phyloP scores from a whole-genome alignment of 2,329 filamentous ascomycete genomes.

The Scedosporium dehoogii region DNA sequence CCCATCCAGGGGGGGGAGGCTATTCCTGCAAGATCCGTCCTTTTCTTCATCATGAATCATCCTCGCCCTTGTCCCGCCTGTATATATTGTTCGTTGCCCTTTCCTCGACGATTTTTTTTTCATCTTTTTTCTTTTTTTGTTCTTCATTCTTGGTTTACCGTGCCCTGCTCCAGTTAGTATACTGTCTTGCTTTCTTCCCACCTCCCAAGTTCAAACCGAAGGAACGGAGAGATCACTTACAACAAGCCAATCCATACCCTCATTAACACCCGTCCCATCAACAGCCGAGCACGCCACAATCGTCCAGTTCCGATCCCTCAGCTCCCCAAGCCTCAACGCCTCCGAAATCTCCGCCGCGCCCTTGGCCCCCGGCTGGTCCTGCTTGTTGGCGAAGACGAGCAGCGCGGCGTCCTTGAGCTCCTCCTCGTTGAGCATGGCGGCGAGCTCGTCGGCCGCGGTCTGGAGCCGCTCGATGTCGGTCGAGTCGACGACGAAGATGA shows the following conservation, averaged over 20 bases:
- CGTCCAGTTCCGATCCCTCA: slow-evolving; percentile 97
- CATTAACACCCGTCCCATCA: slow-evolving; percentile 85
- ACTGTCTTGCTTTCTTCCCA: background rate
- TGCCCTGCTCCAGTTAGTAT: background rate
- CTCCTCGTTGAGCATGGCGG: slow-evolving; percentile 94
- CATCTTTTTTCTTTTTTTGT: background rate
- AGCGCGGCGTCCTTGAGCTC: slow-evolving; percentile 88
- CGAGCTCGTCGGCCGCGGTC: slow-evolving; percentile 85
- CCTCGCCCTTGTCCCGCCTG: background rate
- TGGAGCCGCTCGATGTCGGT: slow-evolving; percentile 93
- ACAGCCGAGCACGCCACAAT: slow-evolving; percentile 97
- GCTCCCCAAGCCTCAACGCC: slow-evolving; percentile 76
- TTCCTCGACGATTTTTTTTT: background rate
- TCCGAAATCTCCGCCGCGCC: slow-evolving; percentile 95
- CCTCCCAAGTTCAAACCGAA: background rate
- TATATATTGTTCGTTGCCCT: background rate
- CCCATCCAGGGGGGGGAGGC: background rate
- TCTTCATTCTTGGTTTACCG: background rate
- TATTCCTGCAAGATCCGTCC: background rate
- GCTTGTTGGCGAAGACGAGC: slow-evolving; percentile 97
- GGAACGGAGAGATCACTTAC: slow-evolving; percentile 35
- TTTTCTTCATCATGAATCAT: background rate
- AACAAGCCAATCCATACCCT: slow-evolving; percentile 99
- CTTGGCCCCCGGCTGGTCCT: slow-evolving; percentile 94
- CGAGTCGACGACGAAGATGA: slow-evolving; percentile 97